Conservation (phyloP, 1,284 basidiomycete genomes). For the Malassezia globosa region DNA sequence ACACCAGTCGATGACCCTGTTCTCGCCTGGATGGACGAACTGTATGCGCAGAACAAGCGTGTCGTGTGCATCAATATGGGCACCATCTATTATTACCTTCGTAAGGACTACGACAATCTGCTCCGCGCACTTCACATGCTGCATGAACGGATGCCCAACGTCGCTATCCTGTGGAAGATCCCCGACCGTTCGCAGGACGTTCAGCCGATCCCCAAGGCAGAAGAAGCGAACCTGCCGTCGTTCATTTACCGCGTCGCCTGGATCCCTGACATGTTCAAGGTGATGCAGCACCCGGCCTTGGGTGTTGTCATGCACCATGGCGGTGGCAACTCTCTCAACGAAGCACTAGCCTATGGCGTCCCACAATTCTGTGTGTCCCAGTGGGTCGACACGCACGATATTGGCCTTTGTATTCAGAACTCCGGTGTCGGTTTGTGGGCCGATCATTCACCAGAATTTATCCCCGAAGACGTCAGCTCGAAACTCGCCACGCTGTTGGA, state of each 20-base stretch:
- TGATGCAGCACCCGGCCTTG: slow-evolving; percentile 30
- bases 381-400: slow-evolving; percentile 38
- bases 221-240: slow-evolving; percentile 22
- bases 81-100: slow-evolving; percentile 33
- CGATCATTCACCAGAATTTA: slow-evolving; percentile 20
- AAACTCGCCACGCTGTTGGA: slow-evolving; percentile 22
- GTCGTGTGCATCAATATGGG: slow-evolving; percentile 44
- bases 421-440: slow-evolving; percentile 25
- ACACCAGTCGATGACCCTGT: slow-evolving; percentile 9
- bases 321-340: slow-evolving; percentile 42
- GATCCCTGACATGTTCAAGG: slow-evolving; percentile 23
- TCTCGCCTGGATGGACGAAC: slow-evolving; percentile 25
- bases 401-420: slow-evolving; percentile 20
- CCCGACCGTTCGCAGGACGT: slow-evolving; percentile 14
- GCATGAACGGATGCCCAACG: slow-evolving; percentile 18
- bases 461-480: slow-evolving; percentile 20
- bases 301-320: slow-evolving; percentile 34
- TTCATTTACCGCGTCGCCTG: slow-evolving; percentile 28
- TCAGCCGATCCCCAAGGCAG: slow-evolving; percentile 16
- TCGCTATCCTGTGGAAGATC: slow-evolving; percentile 28
- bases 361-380: slow-evolving; percentile 35
- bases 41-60: slow-evolving; percentile 19
- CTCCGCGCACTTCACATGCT: slow-evolving; percentile 22
- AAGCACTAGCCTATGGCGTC: slow-evolving; percentile 29
- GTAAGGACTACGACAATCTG: slow-evolving; percentile 23